Conservation (phyloP, 73 alveolate species). For the Paramecium sexaurelia region DNA sequence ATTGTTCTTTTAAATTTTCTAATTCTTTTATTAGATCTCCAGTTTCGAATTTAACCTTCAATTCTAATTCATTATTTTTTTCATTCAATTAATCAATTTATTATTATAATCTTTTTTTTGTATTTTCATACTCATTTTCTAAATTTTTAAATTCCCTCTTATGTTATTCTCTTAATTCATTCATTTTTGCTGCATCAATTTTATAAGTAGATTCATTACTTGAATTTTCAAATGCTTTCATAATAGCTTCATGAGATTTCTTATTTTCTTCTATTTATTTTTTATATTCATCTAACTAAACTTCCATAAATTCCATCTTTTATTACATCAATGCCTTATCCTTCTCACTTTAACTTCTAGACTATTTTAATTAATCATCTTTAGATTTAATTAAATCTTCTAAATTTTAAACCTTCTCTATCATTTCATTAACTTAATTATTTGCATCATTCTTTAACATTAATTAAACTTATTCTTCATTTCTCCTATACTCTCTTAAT, state of each 20-base stretch:
- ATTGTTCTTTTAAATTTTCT: constrained; percentile 50
- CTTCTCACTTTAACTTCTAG: constrained; percentile 5
- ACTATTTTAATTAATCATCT: constrained; percentile 53
- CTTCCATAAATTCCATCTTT: constrained; percentile 67
- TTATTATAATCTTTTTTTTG: constrained; percentile 48
- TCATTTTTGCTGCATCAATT: constrained; percentile 57
- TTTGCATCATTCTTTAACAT: constrained; percentile 57
- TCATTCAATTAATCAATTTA: constrained; percentile 62
- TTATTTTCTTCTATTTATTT: constrained; percentile 68
- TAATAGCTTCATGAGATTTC: constrained; percentile 67
- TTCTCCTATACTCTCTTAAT: constrained; percentile 59
- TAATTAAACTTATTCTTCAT: constrained; percentile 56
- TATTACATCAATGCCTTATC: constrained; percentile 61
- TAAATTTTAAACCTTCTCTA: constrained; percentile 30
- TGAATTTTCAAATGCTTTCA: constrained; percentile 67
- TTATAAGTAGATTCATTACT: constrained; percentile 55
- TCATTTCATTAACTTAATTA: constrained; percentile 31
- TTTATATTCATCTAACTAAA: constrained; percentile 59
- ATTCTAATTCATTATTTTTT: constrained; percentile 64
- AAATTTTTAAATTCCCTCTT: constrained; percentile 44
- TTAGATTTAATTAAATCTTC: constrained; percentile 56
- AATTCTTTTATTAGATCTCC: constrained; percentile 65
- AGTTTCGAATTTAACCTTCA: constrained; percentile 67
- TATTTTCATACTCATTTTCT: constrained; percentile 57
- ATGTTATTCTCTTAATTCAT: constrained; percentile 64